Evolutionary conservation across 768 basidiomycete genomes (phyloP).

Genomic region (Boletus huronensis): DNA sequence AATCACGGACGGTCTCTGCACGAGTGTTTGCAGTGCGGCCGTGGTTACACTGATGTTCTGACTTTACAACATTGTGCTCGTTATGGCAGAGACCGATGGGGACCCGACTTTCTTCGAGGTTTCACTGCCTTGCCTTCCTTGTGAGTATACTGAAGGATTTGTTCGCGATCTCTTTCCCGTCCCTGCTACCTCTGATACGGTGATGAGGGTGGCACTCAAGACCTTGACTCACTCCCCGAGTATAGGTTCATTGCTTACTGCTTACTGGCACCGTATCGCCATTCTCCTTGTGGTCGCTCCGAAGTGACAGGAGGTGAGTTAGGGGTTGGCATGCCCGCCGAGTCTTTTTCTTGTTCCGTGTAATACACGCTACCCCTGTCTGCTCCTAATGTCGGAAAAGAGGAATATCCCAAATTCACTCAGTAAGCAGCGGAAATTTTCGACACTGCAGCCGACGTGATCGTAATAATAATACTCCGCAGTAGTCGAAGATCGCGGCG

Average conservation of each 20-base stretch:
- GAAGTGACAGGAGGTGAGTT: too few relatives aligned
- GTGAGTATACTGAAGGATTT: background rate
- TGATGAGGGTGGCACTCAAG: too few relatives aligned
- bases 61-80: background rate
- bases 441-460: too few relatives aligned
- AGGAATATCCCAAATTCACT: too few relatives aligned
- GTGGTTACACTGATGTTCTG: background rate
- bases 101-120: background rate
- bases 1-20: background rate
- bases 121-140: background rate
- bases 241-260: background rate
- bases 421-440: background rate
- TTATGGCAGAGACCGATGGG: background rate
- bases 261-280: background rate
- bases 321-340: too few relatives aligned
- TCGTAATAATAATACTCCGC: background rate
- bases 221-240: too few relatives aligned
- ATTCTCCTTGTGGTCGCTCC: too few relatives aligned
- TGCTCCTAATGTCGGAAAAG: too few relatives aligned
- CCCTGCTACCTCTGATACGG: too few relatives aligned
- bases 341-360: too few relatives aligned
- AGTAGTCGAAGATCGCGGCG: too few relatives aligned
- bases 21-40: background rate
- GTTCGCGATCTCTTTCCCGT: background rate
- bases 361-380: too few relatives aligned